Evolutionary conservation across 371 early-diverging fungal genomes (phyloP).

Genomic region (Lichtheimia ramosa): DNA sequence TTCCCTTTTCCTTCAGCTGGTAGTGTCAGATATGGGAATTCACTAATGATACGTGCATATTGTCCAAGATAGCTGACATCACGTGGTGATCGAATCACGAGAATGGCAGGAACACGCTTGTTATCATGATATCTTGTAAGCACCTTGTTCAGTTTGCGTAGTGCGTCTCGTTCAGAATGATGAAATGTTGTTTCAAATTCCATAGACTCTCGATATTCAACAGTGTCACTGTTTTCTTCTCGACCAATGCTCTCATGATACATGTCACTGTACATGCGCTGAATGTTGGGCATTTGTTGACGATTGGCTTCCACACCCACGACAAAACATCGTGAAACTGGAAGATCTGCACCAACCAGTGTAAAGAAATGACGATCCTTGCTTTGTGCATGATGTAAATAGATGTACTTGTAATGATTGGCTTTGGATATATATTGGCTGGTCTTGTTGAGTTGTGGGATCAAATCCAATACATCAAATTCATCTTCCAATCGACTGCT

Average conservation of each 20-base stretch:
- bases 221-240: constrained; percentile 32
- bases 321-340: constrained; percentile 62
- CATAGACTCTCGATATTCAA: constrained; percentile 48
- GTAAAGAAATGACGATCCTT: constrained; percentile 78
- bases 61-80: constrained; percentile 48
- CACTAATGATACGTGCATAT: constrained; percentile 54
- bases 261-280: constrained; percentile 36
- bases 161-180: constrained; percentile 57
- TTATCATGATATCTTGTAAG: constrained; percentile 61
- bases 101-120: constrained; percentile 67
- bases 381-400: constrained; percentile 66
- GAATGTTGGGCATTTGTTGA: constrained; percentile 75
- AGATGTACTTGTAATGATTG: constrained; percentile 59
- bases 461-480: constrained; percentile 61
- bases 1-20: constrained; percentile 63
- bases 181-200: constrained; percentile 53
- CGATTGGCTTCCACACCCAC: constrained; percentile 66
- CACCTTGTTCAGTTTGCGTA: constrained; percentile 46
- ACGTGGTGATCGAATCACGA: constrained; percentile 67
- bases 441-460: constrained; percentile 28
- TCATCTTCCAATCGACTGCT: constrained; percentile 33
- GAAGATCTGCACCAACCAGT: constrained; percentile 62
- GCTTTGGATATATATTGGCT: constrained; percentile 40
- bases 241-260: constrained; percentile 20
- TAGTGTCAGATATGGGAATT: constrained; percentile 69